Evolutionary conservation across 805 yeast species (phyloP), one percentile per base, ranked within the genome.

Genomic region (Candida tallmaniae): DNA sequence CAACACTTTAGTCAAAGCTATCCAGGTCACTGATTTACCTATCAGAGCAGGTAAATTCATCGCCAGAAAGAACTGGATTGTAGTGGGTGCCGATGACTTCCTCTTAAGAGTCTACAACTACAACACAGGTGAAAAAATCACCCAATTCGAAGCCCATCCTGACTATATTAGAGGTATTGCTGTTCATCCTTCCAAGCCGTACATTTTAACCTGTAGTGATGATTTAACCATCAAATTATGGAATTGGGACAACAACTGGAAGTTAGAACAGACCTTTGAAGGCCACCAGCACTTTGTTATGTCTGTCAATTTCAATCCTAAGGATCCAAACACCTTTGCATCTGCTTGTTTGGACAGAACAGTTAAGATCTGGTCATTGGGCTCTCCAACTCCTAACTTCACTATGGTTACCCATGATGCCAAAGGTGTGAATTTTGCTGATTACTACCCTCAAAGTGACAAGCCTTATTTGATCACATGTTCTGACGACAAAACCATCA

Each of bases 171-270:
- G 98, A 58, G 78, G 85, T 37, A 76, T 93, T 45, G 93, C 95
- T 8, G 95, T 90, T 27, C 98, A 93, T 62, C 97, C 97, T 27
- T 73, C 90, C 12, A 85, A 84, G 63, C 94, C 97, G 16, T 84
- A 83, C 50, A 73, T 93, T 32, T 70, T 93, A 50, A 83, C 97
- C 3, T 85, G 88, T 24, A 80, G 90, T 30, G 98, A 93, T 63
- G 98, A 93, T 58, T 78, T 84, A 70, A 76, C 94, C 27, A 77
- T 93, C 55, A 87, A 82, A 62, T 73, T 89, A 55, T 93, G 97
- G 97, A 89, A 93, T 60, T 93, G 98, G 98, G 98, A 93, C 37
- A 78, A 79, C 53, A 77, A 76, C 54, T 93, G 98, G 98, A 77
- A 77, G 48, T 64, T 83, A 46, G 93, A 86, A 58, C 97, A 86